Evolutionary conservation across 1,139 yeast genomes (phyloP).

Genomic region (Geotrichum cucujoidarum): DNA sequence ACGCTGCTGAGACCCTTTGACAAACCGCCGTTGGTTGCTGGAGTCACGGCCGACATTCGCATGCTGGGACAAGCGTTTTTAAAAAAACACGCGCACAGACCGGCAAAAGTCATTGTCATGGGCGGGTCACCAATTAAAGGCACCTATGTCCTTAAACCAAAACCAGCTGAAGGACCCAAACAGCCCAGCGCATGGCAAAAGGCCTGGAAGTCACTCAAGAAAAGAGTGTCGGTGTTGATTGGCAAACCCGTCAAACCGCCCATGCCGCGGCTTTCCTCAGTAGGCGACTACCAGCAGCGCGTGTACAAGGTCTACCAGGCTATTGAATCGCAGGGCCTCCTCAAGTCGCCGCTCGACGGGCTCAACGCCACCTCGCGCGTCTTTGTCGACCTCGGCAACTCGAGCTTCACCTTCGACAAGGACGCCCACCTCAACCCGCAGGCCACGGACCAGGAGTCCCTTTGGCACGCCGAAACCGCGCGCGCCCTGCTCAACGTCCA

Average conservation of each 20-base stretch:
- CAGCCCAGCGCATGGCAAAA: not conserved
- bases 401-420: not conserved
- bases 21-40: constrained; percentile 22
- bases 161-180: no score
- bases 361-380: not conserved
- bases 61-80: constrained; percentile 30
- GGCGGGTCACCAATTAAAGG: constrained; percentile 21
- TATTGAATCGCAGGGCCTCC: constrained; percentile 1
- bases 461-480: not conserved
- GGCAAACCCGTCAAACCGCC: no score
- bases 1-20: constrained; percentile 22
- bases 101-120: constrained; percentile 28
- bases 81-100: constrained; percentile 26
- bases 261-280: not conserved
- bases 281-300: not conserved
- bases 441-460: not conserved
- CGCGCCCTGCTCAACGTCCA: not conserved
- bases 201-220: not conserved
- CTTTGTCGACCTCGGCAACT: not conserved
- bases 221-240: not conserved
- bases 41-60: constrained; percentile 25
- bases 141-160: constrained; percentile 3
- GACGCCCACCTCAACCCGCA: not conserved
- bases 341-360: not conserved
- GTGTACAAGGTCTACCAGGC: constrained; percentile 2